phyloP scores from a whole-genome alignment of 73 alveolate genomes.

The Paramecium pentaurelia region DNA sequence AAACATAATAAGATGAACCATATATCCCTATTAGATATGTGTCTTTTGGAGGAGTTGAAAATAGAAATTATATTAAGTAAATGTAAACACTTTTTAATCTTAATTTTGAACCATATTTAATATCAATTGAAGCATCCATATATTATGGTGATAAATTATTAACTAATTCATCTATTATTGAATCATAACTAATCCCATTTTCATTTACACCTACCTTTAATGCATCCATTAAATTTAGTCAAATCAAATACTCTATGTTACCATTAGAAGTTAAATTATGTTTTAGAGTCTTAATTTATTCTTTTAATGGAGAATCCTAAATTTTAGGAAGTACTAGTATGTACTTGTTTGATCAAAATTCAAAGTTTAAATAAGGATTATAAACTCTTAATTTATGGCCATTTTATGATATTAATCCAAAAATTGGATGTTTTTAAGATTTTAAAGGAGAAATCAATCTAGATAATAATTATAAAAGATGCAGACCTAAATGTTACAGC shows the following conservation, averaged over 20 bases:
- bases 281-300: constrained; percentile 44
- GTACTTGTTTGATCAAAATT: constrained; percentile 59
- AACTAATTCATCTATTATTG: background rate
- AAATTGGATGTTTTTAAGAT: constrained; percentile 51
- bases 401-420: constrained; percentile 57
- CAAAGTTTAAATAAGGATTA: constrained; percentile 31
- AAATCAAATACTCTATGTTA: constrained; percentile 62
- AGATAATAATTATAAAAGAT: background rate
- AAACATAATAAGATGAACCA: background rate
- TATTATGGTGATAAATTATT: constrained; percentile 61
- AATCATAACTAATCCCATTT: constrained; percentile 54
- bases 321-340: constrained; percentile 64
- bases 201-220: constrained; percentile 41
- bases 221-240: constrained; percentile 37
- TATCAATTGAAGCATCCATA: constrained; percentile 44
- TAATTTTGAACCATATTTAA: constrained; percentile 53
- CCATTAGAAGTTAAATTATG: constrained; percentile 67
- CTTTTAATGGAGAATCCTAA: constrained; percentile 36
- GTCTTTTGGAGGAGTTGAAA: constrained; percentile 46
- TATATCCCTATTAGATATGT: background rate
- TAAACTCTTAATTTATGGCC: constrained; percentile 67
- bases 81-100: constrained; percentile 21
- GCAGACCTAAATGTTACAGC: constrained; percentile 35
- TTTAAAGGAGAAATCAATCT: constrained; percentile 19
- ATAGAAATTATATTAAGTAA: background rate